Evolutionary conservation across 2,329 filamentous ascomycete genomes (phyloP).

Genomic region (Mariannaea sp.): DNA sequence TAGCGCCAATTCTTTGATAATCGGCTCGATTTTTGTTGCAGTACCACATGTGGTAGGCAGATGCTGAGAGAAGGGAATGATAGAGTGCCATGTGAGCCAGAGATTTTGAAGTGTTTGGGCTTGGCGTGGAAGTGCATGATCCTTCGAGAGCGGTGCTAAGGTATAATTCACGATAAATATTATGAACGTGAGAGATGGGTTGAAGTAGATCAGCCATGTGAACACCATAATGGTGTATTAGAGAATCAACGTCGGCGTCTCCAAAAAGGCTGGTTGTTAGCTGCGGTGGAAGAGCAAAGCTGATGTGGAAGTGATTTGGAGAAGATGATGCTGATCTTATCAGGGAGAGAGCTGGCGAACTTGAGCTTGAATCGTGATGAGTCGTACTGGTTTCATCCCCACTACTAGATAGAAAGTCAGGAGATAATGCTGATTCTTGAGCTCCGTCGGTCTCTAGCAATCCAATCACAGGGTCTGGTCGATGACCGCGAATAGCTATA

Average conservation of each 20-base stretch:
- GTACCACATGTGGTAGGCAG: constrained; percentile 17
- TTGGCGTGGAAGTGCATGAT: background rate
- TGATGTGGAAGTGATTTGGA: background rate
- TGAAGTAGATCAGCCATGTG: constrained; percentile 22
- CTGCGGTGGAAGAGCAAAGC: background rate
- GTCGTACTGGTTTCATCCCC: background rate
- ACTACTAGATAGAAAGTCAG: background rate
- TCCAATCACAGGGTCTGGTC: background rate
- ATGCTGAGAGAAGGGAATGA: constrained; percentile 10
- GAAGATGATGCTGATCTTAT: background rate
- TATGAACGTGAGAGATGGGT: constrained; percentile 15
- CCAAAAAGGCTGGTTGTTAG: constrained; percentile 4
- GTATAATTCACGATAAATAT: constrained; percentile 20
- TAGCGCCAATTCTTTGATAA: constrained; percentile 4
- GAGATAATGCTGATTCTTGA: background rate
- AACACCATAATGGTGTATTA: constrained; percentile 20
- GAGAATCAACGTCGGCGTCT: constrained; percentile 4
- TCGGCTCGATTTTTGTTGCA: constrained; percentile 7
- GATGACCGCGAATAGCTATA: background rate
- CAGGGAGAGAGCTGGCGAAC: background rate
- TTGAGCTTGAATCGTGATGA: background rate
- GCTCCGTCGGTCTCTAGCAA: background rate
- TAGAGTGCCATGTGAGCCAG: constrained; percentile 19
- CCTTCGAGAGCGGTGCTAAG: constrained; percentile 18
- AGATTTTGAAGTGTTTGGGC: constrained; percentile 4